These are phyloP conservation scores for Botrytis aclada DNA, from an alignment of 2,329 filamentous ascomycete genomes.

Conservation along the genomic window DNA sequence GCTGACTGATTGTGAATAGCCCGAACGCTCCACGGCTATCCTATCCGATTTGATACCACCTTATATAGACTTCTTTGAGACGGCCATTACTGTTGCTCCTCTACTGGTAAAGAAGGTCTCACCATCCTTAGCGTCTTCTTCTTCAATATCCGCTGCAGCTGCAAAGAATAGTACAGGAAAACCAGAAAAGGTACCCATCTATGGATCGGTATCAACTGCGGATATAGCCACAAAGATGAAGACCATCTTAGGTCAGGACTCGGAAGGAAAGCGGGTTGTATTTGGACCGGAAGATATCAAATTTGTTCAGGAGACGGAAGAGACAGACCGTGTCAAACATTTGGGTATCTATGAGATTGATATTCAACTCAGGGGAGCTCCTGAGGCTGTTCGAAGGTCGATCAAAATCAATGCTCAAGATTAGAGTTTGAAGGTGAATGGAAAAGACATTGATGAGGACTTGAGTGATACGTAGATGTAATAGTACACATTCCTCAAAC, in stretches of 20 bases:
- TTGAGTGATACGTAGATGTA: constrained; percentile 19
- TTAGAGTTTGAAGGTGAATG: constrained; percentile 20
- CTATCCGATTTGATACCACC: constrained; percentile 31
- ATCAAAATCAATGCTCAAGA: constrained; percentile 44
- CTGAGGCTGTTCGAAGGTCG: constrained; percentile 41
- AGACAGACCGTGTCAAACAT: constrained; percentile 48
- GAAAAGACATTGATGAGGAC: neutral
- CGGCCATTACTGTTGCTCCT: constrained; percentile 37
- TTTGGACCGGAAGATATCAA: constrained; percentile 49
- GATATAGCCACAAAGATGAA: constrained; percentile 50
- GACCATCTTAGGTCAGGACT: constrained; percentile 47
- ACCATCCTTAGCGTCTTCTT: constrained; percentile 32
- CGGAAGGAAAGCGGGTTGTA: constrained; percentile 49
- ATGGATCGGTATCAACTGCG: constrained; percentile 52
- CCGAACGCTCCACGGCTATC: constrained; percentile 28
- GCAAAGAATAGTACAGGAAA: constrained; percentile 35
- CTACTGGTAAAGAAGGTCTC: constrained; percentile 39
- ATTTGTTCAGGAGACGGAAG: constrained; percentile 44
- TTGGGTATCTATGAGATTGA: constrained; percentile 52
- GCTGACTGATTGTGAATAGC: constrained; percentile 28
- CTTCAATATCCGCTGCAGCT: constrained; percentile 36
- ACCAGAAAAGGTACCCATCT: constrained; percentile 38
- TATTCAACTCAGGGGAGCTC: constrained; percentile 48
- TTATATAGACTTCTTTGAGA: constrained; percentile 35
- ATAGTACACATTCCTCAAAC: constrained; percentile 18